phyloP scores from a whole-genome alignment of 352 stramenopile genomes.

The Phytophthora pistaciae region DNA sequence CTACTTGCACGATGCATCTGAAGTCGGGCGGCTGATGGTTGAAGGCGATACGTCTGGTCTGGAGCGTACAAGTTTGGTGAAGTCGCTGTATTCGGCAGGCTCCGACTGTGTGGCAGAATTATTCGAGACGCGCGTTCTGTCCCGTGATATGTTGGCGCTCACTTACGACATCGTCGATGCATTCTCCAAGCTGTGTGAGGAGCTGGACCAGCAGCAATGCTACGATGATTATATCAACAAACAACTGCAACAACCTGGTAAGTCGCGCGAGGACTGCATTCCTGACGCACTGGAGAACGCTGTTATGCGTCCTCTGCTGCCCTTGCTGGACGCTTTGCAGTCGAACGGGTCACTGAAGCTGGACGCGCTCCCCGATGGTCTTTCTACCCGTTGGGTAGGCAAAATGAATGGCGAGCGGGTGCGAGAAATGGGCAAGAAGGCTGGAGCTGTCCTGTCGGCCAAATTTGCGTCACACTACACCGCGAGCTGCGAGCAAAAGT shows the following conservation, averaged over 20 bases:
- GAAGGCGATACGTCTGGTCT: background rate
- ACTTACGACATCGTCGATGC: background rate
- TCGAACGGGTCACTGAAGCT: background rate
- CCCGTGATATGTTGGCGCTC: background rate
- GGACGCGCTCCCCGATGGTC: background rate
- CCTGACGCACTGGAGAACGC: background rate
- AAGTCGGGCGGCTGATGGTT: background rate
- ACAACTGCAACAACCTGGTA: background rate
- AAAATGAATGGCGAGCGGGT: background rate
- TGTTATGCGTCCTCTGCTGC: background rate
- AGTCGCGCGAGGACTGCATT: background rate
- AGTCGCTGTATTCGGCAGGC: background rate
- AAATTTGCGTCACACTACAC: background rate
- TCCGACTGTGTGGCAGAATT: background rate
- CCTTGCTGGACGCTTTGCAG: background rate
- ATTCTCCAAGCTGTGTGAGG: background rate
- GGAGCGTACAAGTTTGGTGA: background rate
- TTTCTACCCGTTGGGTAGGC: background rate
- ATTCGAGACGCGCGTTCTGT: background rate
- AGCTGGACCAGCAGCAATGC: background rate
- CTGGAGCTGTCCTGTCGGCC: background rate
- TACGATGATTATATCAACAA: constrained; percentile 3
- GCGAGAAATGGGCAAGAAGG: background rate
- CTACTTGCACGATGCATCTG: background rate
- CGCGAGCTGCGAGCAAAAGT: background rate